Conservation (phyloP, 768 basidiomycete genomes). For the Candolleomyces eurysporus region DNA sequence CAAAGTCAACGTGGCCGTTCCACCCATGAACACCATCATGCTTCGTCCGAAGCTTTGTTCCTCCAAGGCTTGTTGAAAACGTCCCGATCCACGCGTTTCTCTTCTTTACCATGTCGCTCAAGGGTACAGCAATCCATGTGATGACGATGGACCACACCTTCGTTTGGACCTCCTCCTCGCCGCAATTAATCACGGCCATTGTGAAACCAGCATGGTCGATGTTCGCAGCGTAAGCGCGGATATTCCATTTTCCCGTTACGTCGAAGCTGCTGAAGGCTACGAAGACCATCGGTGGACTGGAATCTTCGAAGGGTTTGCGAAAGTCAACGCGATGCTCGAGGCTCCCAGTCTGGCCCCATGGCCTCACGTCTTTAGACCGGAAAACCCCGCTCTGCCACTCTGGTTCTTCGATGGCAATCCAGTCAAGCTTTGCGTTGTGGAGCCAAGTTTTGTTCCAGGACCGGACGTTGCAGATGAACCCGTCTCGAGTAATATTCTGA, state of each 20-base stretch:
- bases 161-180: background rate
- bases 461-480: too few relatives aligned
- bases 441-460: too few relatives aligned
- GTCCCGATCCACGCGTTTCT: background rate
- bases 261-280: background rate
- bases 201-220: background rate
- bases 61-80: background rate
- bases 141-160: background rate
- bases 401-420: too few relatives aligned
- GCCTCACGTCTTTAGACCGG: too few relatives aligned
- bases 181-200: background rate
- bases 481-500: too few relatives aligned
- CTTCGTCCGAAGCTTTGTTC: background rate
- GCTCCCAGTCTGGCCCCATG: too few relatives aligned
- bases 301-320: too few relatives aligned
- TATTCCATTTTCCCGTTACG: background rate
- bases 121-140: background rate
- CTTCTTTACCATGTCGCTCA: background rate
- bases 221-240: background rate
- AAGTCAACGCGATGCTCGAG: too few relatives aligned
- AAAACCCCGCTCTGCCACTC: too few relatives aligned
- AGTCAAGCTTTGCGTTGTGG: too few relatives aligned
- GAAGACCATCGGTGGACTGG: background rate
- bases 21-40: background rate
- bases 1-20: background rate